A percentile compares a stretch with the other conserved stretches of the same genome.
Conservation (phyloP, 257 asterid genomes). For the Solanum sitiens region DNA sequence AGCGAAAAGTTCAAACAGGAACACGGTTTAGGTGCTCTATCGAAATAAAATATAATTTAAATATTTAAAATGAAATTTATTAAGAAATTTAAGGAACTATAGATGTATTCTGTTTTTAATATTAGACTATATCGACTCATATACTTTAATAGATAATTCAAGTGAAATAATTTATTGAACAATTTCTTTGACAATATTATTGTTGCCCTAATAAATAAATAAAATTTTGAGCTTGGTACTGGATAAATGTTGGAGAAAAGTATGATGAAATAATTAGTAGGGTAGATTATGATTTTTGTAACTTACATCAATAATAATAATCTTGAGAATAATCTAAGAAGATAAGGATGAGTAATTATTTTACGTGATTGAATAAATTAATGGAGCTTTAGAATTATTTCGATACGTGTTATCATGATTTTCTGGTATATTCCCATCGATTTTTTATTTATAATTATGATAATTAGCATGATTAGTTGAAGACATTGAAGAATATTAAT, state of each 20-base stretch:
- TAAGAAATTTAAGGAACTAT: accelerated
- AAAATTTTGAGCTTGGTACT: neutral
- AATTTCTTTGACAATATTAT: neutral
- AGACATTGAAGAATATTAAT: neutral
- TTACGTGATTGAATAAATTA: neutral
- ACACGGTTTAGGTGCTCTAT: neutral
- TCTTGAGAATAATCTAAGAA: neutral
- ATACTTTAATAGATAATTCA: neutral
- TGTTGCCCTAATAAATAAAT: neutral
- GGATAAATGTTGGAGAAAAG: neutral
- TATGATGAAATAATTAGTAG: neutral
- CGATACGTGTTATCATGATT: neutral
- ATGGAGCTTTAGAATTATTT: neutral
- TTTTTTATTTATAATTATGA: neutral
- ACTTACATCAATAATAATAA: neutral
- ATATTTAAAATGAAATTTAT: neutral
- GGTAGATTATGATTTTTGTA: neutral
- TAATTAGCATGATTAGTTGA: neutral
- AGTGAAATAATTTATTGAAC: neutral
- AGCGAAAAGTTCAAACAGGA: neutral
- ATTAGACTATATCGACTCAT: neutral
- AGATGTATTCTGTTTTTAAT: neutral
- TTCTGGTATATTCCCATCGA: neutral
- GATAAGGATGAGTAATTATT: neutral
- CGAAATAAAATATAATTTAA: accelerated